phyloP scores from a whole-genome alignment of 495 filamentous ascomycete genomes.

The Terfezia boudieri region DNA sequence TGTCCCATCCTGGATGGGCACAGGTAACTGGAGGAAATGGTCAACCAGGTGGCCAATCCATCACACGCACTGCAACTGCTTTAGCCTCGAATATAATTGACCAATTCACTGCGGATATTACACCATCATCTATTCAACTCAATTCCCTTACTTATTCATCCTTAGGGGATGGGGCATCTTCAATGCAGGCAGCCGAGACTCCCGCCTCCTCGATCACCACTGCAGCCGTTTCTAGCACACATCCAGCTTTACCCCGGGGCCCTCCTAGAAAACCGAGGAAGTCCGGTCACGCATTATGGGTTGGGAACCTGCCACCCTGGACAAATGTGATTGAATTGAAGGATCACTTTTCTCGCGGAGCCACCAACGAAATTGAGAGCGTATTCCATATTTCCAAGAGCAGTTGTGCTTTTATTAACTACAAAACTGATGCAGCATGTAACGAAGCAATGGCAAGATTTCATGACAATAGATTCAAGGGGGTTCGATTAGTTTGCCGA shows the following conservation, averaged over 20 bases:
- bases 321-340: slow-evolving; percentile 62
- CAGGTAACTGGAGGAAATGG: no score
- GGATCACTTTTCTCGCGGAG: slow-evolving; percentile 71
- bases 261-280: slow-evolving; percentile 84
- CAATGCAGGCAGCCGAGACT: no score
- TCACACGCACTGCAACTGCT: no score
- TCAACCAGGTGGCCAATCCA: no score
- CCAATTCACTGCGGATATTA: no score
- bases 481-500: slow-evolving; percentile 77
- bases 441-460: slow-evolving; percentile 58
- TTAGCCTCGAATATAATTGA: no score
- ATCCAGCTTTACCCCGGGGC: slow-evolving; percentile 43
- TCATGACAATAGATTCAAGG: slow-evolving; percentile 78
- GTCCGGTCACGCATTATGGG: slow-evolving; percentile 86
- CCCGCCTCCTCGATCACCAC: background rate
- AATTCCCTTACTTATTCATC: no score
- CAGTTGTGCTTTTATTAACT: slow-evolving; percentile 96
- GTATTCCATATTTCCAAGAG: slow-evolving; percentile 92
- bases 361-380: slow-evolving; percentile 58
- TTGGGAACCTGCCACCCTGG: slow-evolving; percentile 76
- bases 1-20: no score
- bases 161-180: no score
- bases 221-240: slow-evolving; percentile 5
- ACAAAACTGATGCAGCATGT: slow-evolving; percentile 59
- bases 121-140: no score